Base-by-base conservation (phyloP, 768 basidiomycete genomes). In the Zangia roseola region DNA sequence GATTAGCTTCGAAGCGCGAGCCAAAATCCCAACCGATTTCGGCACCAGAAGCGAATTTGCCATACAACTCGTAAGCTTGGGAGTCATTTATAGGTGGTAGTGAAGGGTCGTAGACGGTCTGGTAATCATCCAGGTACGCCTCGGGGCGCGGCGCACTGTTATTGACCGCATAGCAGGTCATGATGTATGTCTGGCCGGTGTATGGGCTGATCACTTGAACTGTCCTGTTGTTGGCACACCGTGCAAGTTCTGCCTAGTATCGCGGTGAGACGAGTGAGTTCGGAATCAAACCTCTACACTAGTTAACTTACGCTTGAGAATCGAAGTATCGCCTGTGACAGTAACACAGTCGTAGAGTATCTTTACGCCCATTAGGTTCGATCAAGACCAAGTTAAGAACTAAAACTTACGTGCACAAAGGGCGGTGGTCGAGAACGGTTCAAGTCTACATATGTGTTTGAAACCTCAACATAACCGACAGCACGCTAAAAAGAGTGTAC, bases 121-220 rank as follows among this genome's bases (percentile, higher is more conserved):
- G 57, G 57, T 91, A 95, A 69, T 97, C 94, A 79, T 72, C 72
- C n/a, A 83, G 64, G 59, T 88, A 88, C 0, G 86, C 90, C 71
- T 97, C 94, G 0, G 94, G 94, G 10, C 94, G 77, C 31, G 94
- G 94, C 3, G 91, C 93, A 14, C 72, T 84, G 63, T 93, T 95
- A 57, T 76, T 83, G 0, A 92, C 94, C 9, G 78, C 71, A 60
- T 91, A 97, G 40, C 71, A 86, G 31, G 81, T 79, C 67, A 97
- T 75, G 12, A 75, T 68, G 67, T 87, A 79, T 0, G 78, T 87
- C 37, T 74, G 65, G 48, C 83, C 81, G 23, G 85, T 84, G 67
- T 79, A 87, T 0, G 91, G 88, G 49, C 84, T 86, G 6, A 64
- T 81, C 41, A 94, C 78, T 54, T 73, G 72, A 2, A 85, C 37